Evolutionary conservation across 1,284 basidiomycete species (phyloP).

Genomic region (Naganishia sp.): DNA sequence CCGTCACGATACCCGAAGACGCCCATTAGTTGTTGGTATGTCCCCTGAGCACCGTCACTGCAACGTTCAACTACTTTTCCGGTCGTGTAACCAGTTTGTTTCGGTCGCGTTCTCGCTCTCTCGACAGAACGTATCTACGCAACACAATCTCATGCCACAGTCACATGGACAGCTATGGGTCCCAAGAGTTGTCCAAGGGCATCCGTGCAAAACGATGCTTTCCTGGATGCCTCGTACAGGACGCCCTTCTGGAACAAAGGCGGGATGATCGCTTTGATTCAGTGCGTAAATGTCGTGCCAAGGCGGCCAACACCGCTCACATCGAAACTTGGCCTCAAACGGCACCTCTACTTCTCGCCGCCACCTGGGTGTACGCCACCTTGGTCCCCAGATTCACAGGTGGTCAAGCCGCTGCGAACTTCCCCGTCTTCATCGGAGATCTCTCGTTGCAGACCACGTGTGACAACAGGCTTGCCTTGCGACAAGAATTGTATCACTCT

Average conservation of each 20-base stretch:
- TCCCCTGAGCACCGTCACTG: too few species aligned
- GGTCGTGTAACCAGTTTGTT: too few species aligned
- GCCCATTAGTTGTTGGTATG: too few species aligned
- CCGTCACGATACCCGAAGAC: too few species aligned
- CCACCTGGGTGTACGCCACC: constrained; percentile 21
- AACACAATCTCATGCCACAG: too few species aligned
- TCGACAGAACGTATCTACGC: neutral
- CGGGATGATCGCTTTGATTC: constrained; percentile 23
- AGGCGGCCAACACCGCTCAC: neutral
- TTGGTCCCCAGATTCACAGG: constrained; percentile 25
- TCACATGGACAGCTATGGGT: too few species aligned
- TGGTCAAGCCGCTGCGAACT: constrained; percentile 22
- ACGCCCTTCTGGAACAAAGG: constrained; percentile 27
- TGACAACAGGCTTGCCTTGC: constrained; percentile 18
- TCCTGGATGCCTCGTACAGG: constrained; percentile 25
- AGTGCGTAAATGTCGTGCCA: neutral
- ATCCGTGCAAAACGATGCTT: constrained; percentile 13
- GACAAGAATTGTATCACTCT: constrained; percentile 18
- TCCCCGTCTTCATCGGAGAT: constrained; percentile 27
- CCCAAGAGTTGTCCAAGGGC: too few species aligned
- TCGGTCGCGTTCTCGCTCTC: neutral
- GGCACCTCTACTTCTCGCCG: constrained; percentile 23
- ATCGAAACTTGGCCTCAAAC: neutral
- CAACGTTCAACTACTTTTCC: too few species aligned
- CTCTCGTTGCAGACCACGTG: constrained; percentile 13